Evolutionary conservation across 1,284 basidiomycete species (phyloP), one percentile per base, ranked within the genome.

Genomic region (Ganoderma multipileum): DNA sequence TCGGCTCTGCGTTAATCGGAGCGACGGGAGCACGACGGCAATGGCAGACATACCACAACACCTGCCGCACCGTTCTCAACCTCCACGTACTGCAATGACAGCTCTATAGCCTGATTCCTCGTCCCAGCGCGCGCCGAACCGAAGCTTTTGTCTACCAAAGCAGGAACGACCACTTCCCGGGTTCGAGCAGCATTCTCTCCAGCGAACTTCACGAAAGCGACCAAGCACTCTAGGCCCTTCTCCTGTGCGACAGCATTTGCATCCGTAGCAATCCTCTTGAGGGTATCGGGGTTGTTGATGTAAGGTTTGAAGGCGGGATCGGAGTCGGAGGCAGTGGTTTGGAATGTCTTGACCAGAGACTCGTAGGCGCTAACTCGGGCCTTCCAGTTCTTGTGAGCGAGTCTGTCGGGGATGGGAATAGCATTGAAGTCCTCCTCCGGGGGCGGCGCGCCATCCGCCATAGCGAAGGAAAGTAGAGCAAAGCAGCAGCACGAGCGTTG

Each of bases 361-460:
- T 95, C 94, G 81, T 99, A 99, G 66, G 91, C 98, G 77, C 91
- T 95, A 75, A 98, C 89, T 74, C 97, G 91, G 61, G 98, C 97
- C 83, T 99, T 99, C 97, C 97, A 99, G 78, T 97, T 96, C 88
- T 98, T 99, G 86, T 97, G 95, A 14, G 87, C 83, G 70, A 98
- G 90, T 60, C 97, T 84, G 73, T 98, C 96, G 47, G 89, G 83
- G 65, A 99, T 87, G 33, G 95, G 84, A 68, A 98, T 88, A 64
- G 86, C 81, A 67, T 91, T 91, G 80, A 97, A 98, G 83, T 99
- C 96, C 83, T 98, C 96, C 84, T 98, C 96, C 78, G 88, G 91
- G 65, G 95, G 94, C 73, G 93, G 92, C 75, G 91, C 91, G 71
- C 94, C 95, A 81, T 96, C 95, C 67, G 63, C 65, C 95, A 96